Evolutionary conservation across 129 eudicot species (phyloP).

Genomic region (Smallanthus sonchifolius): DNA sequence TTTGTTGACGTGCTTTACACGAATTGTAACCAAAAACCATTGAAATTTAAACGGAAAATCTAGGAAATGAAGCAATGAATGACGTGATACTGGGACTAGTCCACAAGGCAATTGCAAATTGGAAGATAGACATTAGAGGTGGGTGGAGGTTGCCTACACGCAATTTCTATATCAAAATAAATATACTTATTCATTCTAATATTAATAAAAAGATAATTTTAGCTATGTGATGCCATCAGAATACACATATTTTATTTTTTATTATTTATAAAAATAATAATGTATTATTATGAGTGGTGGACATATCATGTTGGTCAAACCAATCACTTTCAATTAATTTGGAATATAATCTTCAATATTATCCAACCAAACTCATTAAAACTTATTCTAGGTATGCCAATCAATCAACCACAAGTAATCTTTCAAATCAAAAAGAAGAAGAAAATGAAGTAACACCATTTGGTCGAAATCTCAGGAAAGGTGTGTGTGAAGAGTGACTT

Average conservation of each 20-base stretch:
- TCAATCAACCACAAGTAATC: conserved; percentile 7
- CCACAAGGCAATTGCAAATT: conserved; percentile 24
- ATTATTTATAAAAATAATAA: neutral
- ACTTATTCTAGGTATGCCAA: neutral
- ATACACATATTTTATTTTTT: neutral
- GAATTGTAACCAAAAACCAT: neutral
- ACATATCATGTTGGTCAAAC: neutral
- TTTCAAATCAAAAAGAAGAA: neutral
- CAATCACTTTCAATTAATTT: neutral
- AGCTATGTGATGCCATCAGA: neutral
- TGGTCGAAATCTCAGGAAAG: neutral
- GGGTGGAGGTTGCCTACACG: conserved; percentile 40
- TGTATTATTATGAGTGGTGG: neutral
- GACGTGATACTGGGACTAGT: conserved; percentile 23
- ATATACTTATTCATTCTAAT: neutral
- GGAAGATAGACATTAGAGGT: conserved; percentile 27
- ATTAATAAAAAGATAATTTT: neutral
- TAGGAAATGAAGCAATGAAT: conserved; percentile 20
- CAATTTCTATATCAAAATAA: conserved; percentile 17
- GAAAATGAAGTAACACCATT: neutral
- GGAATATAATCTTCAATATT: neutral
- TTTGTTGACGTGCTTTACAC: neutral
- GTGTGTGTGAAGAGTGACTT: neutral
- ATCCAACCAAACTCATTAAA: conserved; percentile 3
- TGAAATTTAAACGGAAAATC: neutral